Evolutionary conservation across 1,139 yeast genomes (phyloP).

Genomic region (Protomyces pachydermus): DNA sequence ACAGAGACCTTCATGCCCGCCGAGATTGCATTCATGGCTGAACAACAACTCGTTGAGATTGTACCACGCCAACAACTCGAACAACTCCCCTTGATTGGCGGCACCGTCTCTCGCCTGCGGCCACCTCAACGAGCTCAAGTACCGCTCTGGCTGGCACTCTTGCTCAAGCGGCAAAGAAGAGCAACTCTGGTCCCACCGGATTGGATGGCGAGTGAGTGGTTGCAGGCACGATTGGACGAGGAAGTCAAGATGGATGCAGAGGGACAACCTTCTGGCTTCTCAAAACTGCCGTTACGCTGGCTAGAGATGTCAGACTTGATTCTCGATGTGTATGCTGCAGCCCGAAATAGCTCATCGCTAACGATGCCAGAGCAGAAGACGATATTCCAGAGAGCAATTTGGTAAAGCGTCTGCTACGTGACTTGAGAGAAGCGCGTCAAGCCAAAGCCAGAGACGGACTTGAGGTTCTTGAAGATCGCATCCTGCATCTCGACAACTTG

Average conservation of each 20-base stretch:
- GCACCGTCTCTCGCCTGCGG: constrained; percentile 45
- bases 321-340: constrained; percentile 42
- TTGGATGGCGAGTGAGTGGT: constrained; percentile 65
- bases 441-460: constrained; percentile 79
- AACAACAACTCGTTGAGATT: constrained; percentile 65
- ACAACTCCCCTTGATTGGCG: constrained; percentile 59
- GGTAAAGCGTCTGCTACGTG: constrained; percentile 68
- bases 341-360: not conserved
- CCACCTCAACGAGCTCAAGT: constrained; percentile 69
- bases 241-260: constrained; percentile 56
- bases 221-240: constrained; percentile 59
- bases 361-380: constrained; percentile 51
- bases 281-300: constrained; percentile 83
- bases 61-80: constrained; percentile 71
- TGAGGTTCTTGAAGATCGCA: constrained; percentile 69
- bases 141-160: constrained; percentile 83
- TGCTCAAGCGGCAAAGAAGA: constrained; percentile 75
- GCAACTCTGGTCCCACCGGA: constrained; percentile 81
- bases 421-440: constrained; percentile 73
- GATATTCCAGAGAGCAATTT: constrained; percentile 63
- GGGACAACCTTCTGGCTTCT: constrained; percentile 43
- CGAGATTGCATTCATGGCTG: constrained; percentile 80
- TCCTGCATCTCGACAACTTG: constrained; percentile 75
- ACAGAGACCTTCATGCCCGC: constrained; percentile 62
- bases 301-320: constrained; percentile 68